Percentiles rank a stretch among this genome's conserved stretches.
These are phyloP conservation scores for Malus sylvestris DNA, from an alignment of 306 rosid species.

Conservation along the genomic window DNA sequence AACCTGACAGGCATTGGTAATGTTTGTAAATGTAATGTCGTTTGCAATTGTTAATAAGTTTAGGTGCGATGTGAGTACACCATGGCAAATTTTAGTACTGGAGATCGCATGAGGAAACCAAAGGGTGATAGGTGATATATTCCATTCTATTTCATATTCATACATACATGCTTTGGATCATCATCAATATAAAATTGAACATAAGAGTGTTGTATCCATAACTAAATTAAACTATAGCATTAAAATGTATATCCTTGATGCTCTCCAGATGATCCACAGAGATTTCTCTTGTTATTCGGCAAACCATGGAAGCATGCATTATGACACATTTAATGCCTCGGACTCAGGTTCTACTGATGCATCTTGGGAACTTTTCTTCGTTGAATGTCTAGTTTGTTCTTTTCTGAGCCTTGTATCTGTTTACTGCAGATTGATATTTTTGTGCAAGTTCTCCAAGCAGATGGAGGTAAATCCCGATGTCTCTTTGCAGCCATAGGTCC, in stretches of 20 bases:
- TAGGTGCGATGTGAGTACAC: conserved; percentile 87
- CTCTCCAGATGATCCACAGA: conserved; percentile 81
- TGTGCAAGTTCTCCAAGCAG: conserved; percentile 94
- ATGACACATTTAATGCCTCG: conserved; percentile 83
- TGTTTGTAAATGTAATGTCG: background rate
- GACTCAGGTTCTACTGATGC: conserved; percentile 57
- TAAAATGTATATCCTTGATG: conserved; percentile 18
- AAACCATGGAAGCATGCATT: conserved; percentile 85
- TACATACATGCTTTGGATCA: background rate
- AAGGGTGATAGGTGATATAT: conserved; percentile 75
- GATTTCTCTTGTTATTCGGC: conserved; percentile 84
- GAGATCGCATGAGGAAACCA: conserved; percentile 82
- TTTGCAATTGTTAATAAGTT: background rate
- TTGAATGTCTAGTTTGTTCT: background rate
- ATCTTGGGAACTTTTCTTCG: conserved; percentile 19
- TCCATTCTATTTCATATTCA: background rate
- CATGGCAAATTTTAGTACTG: conserved; percentile 93
- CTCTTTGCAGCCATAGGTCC: background rate
- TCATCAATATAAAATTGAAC: background rate
- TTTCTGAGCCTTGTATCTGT: conserved; percentile 14
- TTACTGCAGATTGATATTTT: conserved; percentile 73
- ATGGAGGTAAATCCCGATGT: conserved; percentile 57
- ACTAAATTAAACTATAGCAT: background rate
- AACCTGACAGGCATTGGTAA: background rate
- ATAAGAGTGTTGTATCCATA: background rate